Base-by-base conservation (phyloP, 305 asterid genomes). In the Fraxinus latifolia region DNA sequence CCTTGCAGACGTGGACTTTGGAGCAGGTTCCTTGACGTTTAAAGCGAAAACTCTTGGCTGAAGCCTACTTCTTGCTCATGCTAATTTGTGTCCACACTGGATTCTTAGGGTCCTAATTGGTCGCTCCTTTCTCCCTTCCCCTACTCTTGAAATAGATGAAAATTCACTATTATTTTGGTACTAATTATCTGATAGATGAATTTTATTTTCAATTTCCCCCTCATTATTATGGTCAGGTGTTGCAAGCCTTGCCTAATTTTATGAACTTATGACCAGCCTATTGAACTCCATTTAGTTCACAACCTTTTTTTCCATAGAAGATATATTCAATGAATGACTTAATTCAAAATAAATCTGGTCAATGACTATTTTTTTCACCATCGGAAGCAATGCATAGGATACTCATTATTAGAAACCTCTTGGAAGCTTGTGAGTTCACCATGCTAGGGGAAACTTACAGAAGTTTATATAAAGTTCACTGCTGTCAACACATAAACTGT, bases 401-500 rank as follows among this genome's bases (percentile, higher is more conserved):
- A 42, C 76, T 79, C 29, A 55, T 33, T 70, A 25, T n/a, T 65
- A 33, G 50, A 83, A 58, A 4, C 42, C 74, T 68, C n/a, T 27
- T 77, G 23, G 8, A 79, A 77, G 75, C 44, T 29, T 74, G 67
- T 25, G 39, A 36, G 36, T 78, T 34, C 75, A 68, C 79, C 37
- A 74, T 37, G 60, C 68, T 12, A 37, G 80, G 74, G 29, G 19
- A 44, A 44, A 42, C 42, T 70, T 70, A 27, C 23, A 76, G n/a
- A 14, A 47, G 23, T 44, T 39, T 5, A 21, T 44, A 31, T 39
- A 44, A 42, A 76, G 78, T 71, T 83, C 74, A 31, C 77, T 80
- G 65, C 81, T 65, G 70, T 47, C 47, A 29, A 31, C 78, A 33
- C 37, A 76, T 79, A 34, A 50, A 78, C 79, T 79, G 72, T 74